Base-by-base conservation (phyloP, 2,329 filamentous ascomycete genomes). In the Acarospora socialis region DNA sequence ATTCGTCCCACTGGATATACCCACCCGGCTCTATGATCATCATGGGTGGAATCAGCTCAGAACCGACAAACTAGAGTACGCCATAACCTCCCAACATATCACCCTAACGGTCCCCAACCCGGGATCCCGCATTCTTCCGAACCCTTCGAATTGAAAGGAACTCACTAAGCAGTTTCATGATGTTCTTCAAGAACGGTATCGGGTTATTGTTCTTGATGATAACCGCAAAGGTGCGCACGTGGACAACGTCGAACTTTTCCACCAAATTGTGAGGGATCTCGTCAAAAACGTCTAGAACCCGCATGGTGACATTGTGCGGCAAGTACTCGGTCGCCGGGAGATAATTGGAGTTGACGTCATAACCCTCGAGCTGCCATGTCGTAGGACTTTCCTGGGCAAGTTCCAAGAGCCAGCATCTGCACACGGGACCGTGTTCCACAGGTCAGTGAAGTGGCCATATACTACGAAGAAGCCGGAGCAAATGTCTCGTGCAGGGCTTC, bases 221-320 rank as follows among this genome's bases (percentile, higher is more conserved):
- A 10, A 12, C 12, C 7, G 28, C 18, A 16, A 39, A 33, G 22
- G 7, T 42, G 36, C 39, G 39, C 3, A 47, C 22, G 13, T 48
- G 44, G 2, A 49, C 41, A 1, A 49, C 27, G 30, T 49, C 46
- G 35, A 47, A 48, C n/a, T 40, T 35, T 4, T 35, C 37, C 4
- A 34, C 27, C 1, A 49, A 33, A 2, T 39, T 29, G 5, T 25
- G 12, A 0, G 42, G 46, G 2, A 45, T 28, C 2, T 34, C 23
- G 7, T 37, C 36, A 7, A 37, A 28, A 5, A 41, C 30, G 18
- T 49, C 40, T 18, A 41, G 39, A 5, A 37, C 30, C 2, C 14
- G 7, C 4, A 39, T 15, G 2, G 34, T 23, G 12, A 37, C 10
- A 7, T 39, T 39, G 4, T 7, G 23, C 13, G 37, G 30, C 12